phyloP scores from a whole-genome alignment of 1,284 basidiomycete species.

The Ustilago cynodontis region DNA sequence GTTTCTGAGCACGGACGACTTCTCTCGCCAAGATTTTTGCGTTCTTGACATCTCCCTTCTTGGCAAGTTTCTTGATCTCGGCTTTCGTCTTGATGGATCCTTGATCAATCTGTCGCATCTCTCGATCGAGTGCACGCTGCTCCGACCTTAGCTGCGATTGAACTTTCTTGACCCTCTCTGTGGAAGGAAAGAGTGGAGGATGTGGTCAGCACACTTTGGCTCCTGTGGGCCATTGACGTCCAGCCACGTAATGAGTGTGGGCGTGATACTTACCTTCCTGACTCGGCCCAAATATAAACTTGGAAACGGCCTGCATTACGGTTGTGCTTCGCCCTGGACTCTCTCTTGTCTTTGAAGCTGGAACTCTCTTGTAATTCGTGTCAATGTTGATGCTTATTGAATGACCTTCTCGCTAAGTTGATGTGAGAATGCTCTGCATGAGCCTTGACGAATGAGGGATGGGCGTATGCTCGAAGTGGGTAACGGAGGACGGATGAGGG shows the following conservation, averaged over 20 bases:
- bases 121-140: constrained; percentile 63
- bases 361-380: neutral
- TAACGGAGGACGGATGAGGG: constrained; percentile 7
- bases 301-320: constrained; percentile 85
- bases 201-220: too few species aligned
- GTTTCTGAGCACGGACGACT: constrained; percentile 93
- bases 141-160: constrained; percentile 64
- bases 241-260: too few species aligned
- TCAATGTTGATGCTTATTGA: neutral
- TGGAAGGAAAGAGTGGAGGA: neutral
- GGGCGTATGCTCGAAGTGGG: neutral
- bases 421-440: neutral
- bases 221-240: too few species aligned
- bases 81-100: constrained; percentile 84
- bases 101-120: constrained; percentile 78
- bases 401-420: too few species aligned
- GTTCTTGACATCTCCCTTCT: constrained; percentile 91
- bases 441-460: neutral
- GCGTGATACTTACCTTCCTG: constrained; percentile 79
- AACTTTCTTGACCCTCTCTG: constrained; percentile 62
- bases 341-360: neutral
- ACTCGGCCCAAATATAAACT: constrained; percentile 92
- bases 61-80: constrained; percentile 88
- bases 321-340: neutral
- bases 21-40: constrained; percentile 91